phyloP scores from a whole-genome alignment of 345 rosid genomes.

The Eutrema yunnanense region DNA sequence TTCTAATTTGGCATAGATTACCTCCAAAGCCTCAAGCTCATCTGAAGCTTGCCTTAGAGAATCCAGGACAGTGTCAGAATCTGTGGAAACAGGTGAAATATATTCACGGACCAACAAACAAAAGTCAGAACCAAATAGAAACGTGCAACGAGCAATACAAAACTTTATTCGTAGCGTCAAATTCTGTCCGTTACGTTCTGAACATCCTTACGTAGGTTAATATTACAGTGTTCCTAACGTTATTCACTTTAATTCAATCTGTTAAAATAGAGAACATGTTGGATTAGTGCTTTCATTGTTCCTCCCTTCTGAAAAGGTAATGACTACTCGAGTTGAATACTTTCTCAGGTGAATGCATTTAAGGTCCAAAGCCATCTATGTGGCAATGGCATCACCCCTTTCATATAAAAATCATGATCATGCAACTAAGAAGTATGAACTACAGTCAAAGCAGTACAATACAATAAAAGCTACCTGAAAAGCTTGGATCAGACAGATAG shows the following conservation, averaged over 20 bases:
- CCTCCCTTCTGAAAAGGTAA: neutral
- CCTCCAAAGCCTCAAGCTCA: constrained; percentile 79
- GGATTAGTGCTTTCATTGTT: neutral
- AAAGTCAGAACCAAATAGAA: constrained; percentile 10
- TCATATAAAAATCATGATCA: neutral
- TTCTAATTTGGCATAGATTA: constrained; percentile 27
- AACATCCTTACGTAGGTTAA: neutral
- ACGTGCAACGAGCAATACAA: neutral
- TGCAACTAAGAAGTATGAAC: neutral
- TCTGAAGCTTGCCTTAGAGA: constrained; percentile 78
- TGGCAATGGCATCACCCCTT: neutral
- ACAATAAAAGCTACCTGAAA: constrained; percentile 49
- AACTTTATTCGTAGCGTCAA: neutral
- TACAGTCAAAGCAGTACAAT: constrained; percentile 3
- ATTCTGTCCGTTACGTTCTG: neutral
- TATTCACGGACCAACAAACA: neutral
- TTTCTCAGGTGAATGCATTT: neutral
- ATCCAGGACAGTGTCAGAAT: constrained; percentile 63
- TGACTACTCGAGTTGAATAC: neutral
- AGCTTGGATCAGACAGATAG: constrained; percentile 72
- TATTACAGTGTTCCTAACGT: neutral
- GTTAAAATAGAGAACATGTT: neutral
- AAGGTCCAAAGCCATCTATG: neutral
- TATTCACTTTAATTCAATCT: neutral
- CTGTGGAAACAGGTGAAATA: constrained; percentile 43